These are phyloP conservation scores for Botrytis paeoniae DNA, from an alignment of 2,329 filamentous ascomycete species.

Conservation along the genomic window DNA sequence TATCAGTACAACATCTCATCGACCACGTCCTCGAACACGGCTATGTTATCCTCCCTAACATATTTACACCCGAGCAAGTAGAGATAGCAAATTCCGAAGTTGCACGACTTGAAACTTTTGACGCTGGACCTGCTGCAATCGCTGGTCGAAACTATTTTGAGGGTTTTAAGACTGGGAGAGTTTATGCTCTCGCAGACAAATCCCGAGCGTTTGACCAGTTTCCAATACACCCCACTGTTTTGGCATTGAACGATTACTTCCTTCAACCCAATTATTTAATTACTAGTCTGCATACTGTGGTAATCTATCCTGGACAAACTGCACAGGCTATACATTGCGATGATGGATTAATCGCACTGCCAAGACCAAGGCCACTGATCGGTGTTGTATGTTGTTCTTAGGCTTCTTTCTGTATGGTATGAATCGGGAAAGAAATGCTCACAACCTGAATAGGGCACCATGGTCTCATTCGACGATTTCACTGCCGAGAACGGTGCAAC, in stretches of 20 bases:
- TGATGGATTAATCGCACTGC: slow-evolving; percentile 35
- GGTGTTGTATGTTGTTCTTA: slow-evolving; percentile 27
- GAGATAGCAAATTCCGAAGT: slow-evolving; percentile 39
- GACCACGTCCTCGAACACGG: slow-evolving; percentile 38
- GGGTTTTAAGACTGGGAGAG: slow-evolving; percentile 40
- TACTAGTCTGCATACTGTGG: slow-evolving; percentile 41
- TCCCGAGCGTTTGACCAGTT: slow-evolving; percentile 42
- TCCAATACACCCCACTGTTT: slow-evolving; percentile 40
- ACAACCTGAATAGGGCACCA: slow-evolving; percentile 31
- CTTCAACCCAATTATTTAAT: slow-evolving; percentile 40
- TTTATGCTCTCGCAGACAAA: slow-evolving; percentile 43
- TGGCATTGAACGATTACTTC: slow-evolving; percentile 43
- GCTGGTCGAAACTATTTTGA: slow-evolving; percentile 41
- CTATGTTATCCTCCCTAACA: slow-evolving; percentile 41
- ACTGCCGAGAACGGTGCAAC: slow-evolving; percentile 36
- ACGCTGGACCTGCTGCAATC: slow-evolving; percentile 35
- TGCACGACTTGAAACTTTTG: slow-evolving; percentile 33
- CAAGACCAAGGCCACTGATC: slow-evolving; percentile 35
- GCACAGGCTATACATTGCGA: slow-evolving; percentile 41
- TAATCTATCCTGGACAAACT: slow-evolving; percentile 40
- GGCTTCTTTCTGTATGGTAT: background rate
- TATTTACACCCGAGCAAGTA: slow-evolving; percentile 38
- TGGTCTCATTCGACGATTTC: slow-evolving; percentile 37
- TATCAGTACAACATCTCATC: slow-evolving; percentile 34
- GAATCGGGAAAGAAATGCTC: background rate